A percentile compares a stretch with the other conserved stretches of the same genome.
phyloP scores from a whole-genome alignment of 108 stramenopile species.

The Ochromonas danica region DNA sequence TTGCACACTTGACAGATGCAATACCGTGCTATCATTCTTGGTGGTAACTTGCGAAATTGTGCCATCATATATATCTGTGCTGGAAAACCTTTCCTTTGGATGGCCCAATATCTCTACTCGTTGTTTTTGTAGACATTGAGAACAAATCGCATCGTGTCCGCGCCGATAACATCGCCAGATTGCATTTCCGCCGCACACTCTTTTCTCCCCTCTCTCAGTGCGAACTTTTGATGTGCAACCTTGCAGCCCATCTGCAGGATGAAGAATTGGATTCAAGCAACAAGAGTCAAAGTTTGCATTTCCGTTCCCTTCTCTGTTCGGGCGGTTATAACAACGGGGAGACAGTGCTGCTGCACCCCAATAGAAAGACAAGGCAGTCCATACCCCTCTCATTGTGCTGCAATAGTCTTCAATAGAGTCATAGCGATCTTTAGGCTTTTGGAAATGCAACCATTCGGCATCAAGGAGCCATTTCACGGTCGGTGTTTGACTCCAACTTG shows the following conservation, averaged over 20 bases:
- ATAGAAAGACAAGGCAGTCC: conserved; percentile 2
- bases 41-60: background rate
- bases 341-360: conserved; percentile 19
- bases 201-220: background rate
- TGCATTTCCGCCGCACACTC: background rate
- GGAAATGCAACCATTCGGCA: background rate
- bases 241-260: background rate
- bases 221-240: background rate
- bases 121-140: background rate
- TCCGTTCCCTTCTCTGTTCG: too few species aligned
- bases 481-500: background rate
- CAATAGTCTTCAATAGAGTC: background rate
- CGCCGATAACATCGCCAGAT: background rate
- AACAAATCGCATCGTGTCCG: conserved; percentile 19
- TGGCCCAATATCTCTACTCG: background rate
- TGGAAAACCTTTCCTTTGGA: background rate
- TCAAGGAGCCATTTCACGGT: conserved; percentile 4
- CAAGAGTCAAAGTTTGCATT: background rate
- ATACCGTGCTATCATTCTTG: background rate
- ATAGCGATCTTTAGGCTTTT: background rate
- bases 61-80: conserved; percentile 16
- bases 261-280: background rate
- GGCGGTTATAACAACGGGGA: background rate
- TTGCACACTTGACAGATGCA: background rate
- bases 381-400: background rate